Evolutionary conservation across 2,329 filamentous ascomycete species (phyloP), one percentile per base, ranked within the genome.

Genomic region (Monilinia fructigena): DNA sequence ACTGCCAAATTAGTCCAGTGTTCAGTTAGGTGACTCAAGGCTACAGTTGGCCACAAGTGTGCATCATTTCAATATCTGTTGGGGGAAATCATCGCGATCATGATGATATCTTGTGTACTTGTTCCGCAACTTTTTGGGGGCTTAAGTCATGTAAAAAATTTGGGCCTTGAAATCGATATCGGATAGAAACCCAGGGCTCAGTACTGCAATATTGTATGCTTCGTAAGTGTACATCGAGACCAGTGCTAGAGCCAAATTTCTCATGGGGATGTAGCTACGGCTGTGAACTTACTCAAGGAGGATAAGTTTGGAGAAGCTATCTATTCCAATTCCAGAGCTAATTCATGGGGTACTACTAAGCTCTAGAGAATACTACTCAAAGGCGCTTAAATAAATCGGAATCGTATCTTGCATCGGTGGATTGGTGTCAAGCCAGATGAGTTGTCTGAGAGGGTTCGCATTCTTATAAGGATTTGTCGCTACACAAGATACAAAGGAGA

Each of bases 11-110:
- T 20, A 26, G 28, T 18, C 20, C 31, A 50, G 47, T 61, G 14
- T 12, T 40, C 45, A 26, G 8, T 50, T 26, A 11, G 50, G 58
- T 61, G 28, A 61, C 45, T 61, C 45, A 38, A 23, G 12, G 35
- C 18, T 26, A 38, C n/a, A 54, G 18, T 14, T 45, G 8, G 26
- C 28, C 63, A 65, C 63, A 65, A 65, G 63, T 61, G 47, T 61
- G 55, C 54, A 53, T 60, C 55, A 61, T 65, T 35, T 12, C 26
- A 52, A 35, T 35, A 52, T 53, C 6, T 35, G 42, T 16, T 11
- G 23, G 23, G 23, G 20, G 18, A 23, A 52, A 53, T 60, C 61
- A 38, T 54, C 16, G 23, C 52, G 63, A 65, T 65, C 54, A 65
- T 60, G 31, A 59, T 54, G 20, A 4, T 50, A 16, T 45, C 10